Evolutionary conservation across 768 basidiomycete genomes (phyloP).

Genomic region (Strobilomyces confusus): DNA sequence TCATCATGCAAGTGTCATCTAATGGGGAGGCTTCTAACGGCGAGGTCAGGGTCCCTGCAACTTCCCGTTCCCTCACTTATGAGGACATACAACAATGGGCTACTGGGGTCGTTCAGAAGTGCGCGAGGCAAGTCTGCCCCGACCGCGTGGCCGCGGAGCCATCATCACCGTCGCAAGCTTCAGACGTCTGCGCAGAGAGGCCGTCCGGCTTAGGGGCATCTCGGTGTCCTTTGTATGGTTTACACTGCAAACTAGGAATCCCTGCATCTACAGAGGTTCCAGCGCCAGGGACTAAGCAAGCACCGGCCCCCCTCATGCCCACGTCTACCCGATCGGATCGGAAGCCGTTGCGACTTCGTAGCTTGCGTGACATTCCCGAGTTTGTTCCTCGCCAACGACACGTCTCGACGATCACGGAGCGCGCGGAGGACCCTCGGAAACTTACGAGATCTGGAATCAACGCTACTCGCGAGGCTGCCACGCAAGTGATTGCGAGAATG

Average conservation of each 20-base stretch:
- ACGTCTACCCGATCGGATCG: not conserved
- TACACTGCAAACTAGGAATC: conserved; percentile 20
- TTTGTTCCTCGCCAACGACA: conserved; percentile 24
- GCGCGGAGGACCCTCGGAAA: not conserved
- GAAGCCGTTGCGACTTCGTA: conserved; percentile 5
- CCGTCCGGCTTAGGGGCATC: conserved; percentile 20
- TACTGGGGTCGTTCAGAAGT: conserved; percentile 25
- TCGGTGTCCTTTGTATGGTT: conserved; percentile 22
- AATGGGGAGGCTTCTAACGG: conserved; percentile 6
- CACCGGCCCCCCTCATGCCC: not conserved
- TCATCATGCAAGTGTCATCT: conserved; percentile 20
- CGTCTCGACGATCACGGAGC: not conserved
- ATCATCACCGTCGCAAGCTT: conserved; percentile 24
- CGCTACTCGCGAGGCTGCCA: conserved; percentile 15
- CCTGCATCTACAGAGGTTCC: not conserved
- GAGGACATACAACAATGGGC: conserved; percentile 27
- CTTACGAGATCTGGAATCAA: not conserved
- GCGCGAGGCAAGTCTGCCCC: conserved; percentile 14
- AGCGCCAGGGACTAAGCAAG: not conserved
- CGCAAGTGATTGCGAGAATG: conserved; percentile 21
- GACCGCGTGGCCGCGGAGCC: conserved; percentile 9
- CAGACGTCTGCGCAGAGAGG: conserved; percentile 27
- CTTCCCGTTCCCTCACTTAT: conserved; percentile 13
- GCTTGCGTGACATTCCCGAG: conserved; percentile 20
- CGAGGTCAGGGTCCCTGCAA: conserved; percentile 6